Evolutionary conservation across 2,329 filamentous ascomycete genomes (phyloP), one percentile per base, ranked within the genome.

Genomic region (Calonectria hawksworthii): DNA sequence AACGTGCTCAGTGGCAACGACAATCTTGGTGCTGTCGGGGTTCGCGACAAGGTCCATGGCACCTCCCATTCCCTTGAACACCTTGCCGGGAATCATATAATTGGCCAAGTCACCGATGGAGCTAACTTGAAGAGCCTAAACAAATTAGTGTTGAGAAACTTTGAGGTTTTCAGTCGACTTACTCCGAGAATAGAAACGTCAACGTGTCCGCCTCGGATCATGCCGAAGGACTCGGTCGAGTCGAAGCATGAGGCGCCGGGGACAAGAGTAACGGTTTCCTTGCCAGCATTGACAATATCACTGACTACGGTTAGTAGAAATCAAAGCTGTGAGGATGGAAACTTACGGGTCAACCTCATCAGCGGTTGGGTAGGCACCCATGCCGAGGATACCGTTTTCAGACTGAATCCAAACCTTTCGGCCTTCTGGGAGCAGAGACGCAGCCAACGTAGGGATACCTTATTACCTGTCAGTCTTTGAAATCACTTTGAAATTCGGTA

Each of bases 81-180:
- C 92, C 85, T 96, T 97, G 30, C 95, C 95, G 0, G 95, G 95
- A 76, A 98, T 94, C 93, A 97, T 97, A 88, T 95, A 98, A 86
- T 97, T 97, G 59, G 95, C 95, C 68, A 98, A 86, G 82, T 98
- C 95, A 32, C 95, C 95, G 3, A 90, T 88, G 0, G 94, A 94
- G 77, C 92, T 93, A 28, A 97, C 95, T 86, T 98, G 94, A 78
- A 96, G 91, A 2, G 95, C 93, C 83, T 80, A 32, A 16, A 5
- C 11, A n/a, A 61, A 47, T 74, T 50, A 67, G 18, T 8, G 11
- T 28, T 8, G 23, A 23, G 26, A 5, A 14, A 1, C 6, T 3
- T 5, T 6, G 44, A 52, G 21, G 4, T 9, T 21, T 13, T 2
- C 28, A 32, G 4, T n/a, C 6, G 18, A 83, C 86, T 75, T 80